Base-by-base conservation (phyloP, 768 basidiomycete species). In the Dentipellis fragilis region DNA sequence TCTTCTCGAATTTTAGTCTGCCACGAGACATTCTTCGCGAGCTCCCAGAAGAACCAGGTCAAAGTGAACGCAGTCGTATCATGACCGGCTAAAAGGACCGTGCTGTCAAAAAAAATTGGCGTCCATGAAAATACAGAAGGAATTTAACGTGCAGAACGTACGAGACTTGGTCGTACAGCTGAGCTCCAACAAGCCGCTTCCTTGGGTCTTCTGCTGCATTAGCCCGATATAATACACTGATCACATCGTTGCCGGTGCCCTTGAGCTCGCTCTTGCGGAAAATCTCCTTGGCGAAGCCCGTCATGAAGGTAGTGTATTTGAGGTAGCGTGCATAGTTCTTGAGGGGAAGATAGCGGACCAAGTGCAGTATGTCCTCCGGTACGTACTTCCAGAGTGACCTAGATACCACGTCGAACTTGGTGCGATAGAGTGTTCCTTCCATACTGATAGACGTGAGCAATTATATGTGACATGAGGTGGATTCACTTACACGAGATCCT, bases 61-160 rank as follows among this genome's bases (percentile, higher is more conserved):
- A 63, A 40, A 4, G 51, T 54, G 12, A 35, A 49, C n/a, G 62
- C 59, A 10, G 63, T 61, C 6, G 63, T 63, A n/a, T 63, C 62
- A 36, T 63, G 62, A 11, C 63, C 63, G 8, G 63, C 63, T 2
- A 64, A 51, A 1, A 63, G 34, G 38, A 64, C 46, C 10, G 59
- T 47, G 12, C 63, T 63, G 38, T 16, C 34, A 11, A 14, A 8
- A 7, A 21, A 19, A 14, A 8, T 37, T 22, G 10, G 12, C 7
- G 21, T 49, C 16, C 2, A 23, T 6, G 11, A 3, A n/a, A 12
- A 17, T 2, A 1, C 14, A 22, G 3, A 34, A n/a, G 7, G 22
- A n/a, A 34, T n/a, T n/a, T n/a, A 1, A 16, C 2, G n/a, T 2
- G 21, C 2, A 10, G 8, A 9, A 1, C 57, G 37, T 39, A 58